Conservation (phyloP, 2,329 filamentous ascomycete genomes). For the Canariomyces notabilis region DNA sequence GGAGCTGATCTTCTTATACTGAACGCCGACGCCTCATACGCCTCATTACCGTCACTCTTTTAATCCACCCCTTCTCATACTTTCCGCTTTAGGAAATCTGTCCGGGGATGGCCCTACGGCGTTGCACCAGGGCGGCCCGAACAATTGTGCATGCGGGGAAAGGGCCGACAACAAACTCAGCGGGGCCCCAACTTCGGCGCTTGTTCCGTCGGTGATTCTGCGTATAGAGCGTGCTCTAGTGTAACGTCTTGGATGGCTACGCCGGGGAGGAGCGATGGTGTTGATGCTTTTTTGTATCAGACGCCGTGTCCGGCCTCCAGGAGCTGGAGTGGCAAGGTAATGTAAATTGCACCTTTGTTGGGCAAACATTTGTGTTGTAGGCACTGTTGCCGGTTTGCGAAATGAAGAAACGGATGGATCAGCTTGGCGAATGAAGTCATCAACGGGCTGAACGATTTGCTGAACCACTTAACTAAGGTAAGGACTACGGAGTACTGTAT, state of each 20-base stretch:
- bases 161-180: constrained; percentile 18
- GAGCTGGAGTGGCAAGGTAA: not conserved
- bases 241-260: not conserved
- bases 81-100: not conserved
- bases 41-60: too few species aligned
- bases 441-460: too few species aligned
- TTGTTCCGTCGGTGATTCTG: constrained; percentile 9
- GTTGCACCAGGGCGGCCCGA: not conserved
- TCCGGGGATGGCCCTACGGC: not conserved
- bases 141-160: constrained; percentile 13
- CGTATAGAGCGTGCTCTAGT: not conserved
- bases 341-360: too few species aligned
- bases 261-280: not conserved
- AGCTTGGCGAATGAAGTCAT: too few species aligned
- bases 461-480: too few species aligned
- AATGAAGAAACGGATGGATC: too few species aligned
- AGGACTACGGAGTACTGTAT: too few species aligned
- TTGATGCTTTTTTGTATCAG: not conserved
- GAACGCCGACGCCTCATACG: not conserved
- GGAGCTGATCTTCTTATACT: constrained; percentile 14
- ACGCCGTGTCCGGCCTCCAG: not conserved
- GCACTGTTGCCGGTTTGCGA: too few species aligned
- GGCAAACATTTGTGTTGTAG: too few species aligned
- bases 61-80: too few species aligned
- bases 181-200: constrained; percentile 10